phyloP scores from a whole-genome alignment of 2,329 filamentous ascomycete genomes.

The Calonectria naviculata region DNA sequence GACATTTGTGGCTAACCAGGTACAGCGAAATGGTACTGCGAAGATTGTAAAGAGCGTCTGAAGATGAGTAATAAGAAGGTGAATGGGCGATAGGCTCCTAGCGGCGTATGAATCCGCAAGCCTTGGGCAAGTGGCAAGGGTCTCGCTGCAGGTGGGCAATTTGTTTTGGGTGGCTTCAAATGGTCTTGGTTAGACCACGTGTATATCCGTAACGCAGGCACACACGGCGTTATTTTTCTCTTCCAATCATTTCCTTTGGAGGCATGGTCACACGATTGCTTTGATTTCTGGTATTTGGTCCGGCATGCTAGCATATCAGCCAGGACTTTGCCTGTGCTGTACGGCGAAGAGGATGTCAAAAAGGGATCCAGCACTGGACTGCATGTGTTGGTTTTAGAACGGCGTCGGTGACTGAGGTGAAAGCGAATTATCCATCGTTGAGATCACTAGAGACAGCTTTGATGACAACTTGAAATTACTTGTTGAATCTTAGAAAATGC shows the following conservation, averaged over 20 bases:
- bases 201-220: slow-evolving; percentile 33
- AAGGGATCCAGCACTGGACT: slow-evolving; percentile 8
- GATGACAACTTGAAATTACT: background rate
- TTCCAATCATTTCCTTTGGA: slow-evolving; percentile 11
- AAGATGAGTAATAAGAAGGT: slow-evolving; percentile 66
- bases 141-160: slow-evolving; percentile 22
- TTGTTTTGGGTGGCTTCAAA: slow-evolving; percentile 27
- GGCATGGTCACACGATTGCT: slow-evolving; percentile 27
- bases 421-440: background rate
- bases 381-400: slow-evolving; percentile 1
- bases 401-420: background rate
- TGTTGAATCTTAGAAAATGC: background rate
- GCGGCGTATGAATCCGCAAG: slow-evolving; percentile 12
- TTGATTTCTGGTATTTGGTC: slow-evolving; percentile 23
- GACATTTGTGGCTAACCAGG: slow-evolving; percentile 40
- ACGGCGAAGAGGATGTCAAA: background rate
- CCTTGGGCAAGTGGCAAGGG: slow-evolving; percentile 28
- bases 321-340: background rate
- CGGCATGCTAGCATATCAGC: background rate
- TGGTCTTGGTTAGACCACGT: slow-evolving; percentile 25
- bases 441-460: background rate
- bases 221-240: slow-evolving; percentile 33
- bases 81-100: slow-evolving; percentile 54
- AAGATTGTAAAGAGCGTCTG: slow-evolving; percentile 78
- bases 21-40: slow-evolving; percentile 84